Base-by-base conservation (phyloP, 2,329 filamentous ascomycete genomes). In the Scytalidium sp. region DNA sequence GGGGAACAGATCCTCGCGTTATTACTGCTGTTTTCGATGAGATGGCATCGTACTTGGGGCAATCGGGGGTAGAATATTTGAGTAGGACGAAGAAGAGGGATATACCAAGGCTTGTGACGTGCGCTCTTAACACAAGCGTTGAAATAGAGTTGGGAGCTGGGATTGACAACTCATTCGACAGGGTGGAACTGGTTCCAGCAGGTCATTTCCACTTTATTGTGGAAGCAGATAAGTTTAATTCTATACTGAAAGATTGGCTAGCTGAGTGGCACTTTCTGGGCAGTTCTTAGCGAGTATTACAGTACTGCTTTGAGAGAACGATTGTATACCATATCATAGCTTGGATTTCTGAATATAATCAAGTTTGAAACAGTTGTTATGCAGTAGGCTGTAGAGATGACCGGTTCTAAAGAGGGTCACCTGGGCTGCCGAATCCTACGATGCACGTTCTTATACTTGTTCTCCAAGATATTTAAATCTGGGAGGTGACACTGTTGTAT, bases 31-130 rank as follows among this genome's bases (percentile, higher is more conserved):
- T 25, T 8, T 41, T 21, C 3, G 17, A 19, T 19, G 13, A 41
- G 27, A n/a, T 52, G 50, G 17, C 5, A 20, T 42, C 21, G 21
- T 29, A 45, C 19, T 25, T 52, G 29, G 50, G 47, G 25, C 25
- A 29, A 29, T 29, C 25, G 25, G 25, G 25, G 25, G 25, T 29
- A 8, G 25, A 7, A 13, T 29, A 29, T 29, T 29, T 29, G 25
- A 29, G 25, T 13, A 29, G 13, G 25, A 29, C 25, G 25, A 29
- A 13, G 25, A 29, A 29, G 8, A 29, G 25, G 25, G 25, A 29
- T 8, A 29, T 29, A 7, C 25, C 25, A 29, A 29, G 25, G 25
- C 25, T 29, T 29, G 25, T 29, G 7, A 29, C 25, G 25, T 29
- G 25, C 13, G 25, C 25, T 29, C 25, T 29, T 29, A 13, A 29